Conservation (phyloP, 176 grass and related monocot species). For the Themeda triandra region DNA sequence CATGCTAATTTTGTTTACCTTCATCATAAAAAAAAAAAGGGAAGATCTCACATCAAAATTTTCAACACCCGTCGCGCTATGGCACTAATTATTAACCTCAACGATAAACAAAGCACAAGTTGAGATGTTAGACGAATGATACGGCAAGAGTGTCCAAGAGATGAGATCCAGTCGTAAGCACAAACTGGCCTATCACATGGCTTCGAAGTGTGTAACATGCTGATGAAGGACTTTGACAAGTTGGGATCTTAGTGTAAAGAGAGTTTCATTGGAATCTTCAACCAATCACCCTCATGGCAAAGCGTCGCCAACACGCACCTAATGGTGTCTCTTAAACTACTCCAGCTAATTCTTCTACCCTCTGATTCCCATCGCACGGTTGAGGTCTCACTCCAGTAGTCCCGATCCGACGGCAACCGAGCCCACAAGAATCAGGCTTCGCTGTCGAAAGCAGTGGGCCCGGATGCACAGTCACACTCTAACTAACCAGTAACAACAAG, state of each 20-base stretch:
- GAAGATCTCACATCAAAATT: neutral
- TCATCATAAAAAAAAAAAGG: neutral
- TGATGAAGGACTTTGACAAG: no score
- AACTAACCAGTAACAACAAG: conserved; percentile 19
- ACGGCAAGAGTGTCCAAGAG: neutral
- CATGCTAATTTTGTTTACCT: neutral
- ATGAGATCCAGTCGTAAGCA: neutral
- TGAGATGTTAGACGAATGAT: neutral
- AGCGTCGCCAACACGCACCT: conserved; percentile 15
- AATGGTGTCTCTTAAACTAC: neutral
- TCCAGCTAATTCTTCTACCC: neutral
- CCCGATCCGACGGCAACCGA: neutral
- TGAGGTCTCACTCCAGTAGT: neutral
- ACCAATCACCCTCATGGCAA: neutral
- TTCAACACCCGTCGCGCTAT: neutral
- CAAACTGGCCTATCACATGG: conserved; percentile 9
- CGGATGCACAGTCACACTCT: neutral
- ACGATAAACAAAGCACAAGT: conserved; percentile 27
- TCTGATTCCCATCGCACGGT: conserved; percentile 17
- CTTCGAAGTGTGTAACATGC: neutral
- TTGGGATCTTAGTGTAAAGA: neutral
- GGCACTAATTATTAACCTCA: neutral
- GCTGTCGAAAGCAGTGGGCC: neutral
- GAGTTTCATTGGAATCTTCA: conserved; percentile 17
- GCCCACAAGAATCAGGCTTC: conserved; percentile 5